Base-by-base conservation (phyloP, 768 basidiomycete species). In the button mushroom (Agaricus bisporus) region DNA sequence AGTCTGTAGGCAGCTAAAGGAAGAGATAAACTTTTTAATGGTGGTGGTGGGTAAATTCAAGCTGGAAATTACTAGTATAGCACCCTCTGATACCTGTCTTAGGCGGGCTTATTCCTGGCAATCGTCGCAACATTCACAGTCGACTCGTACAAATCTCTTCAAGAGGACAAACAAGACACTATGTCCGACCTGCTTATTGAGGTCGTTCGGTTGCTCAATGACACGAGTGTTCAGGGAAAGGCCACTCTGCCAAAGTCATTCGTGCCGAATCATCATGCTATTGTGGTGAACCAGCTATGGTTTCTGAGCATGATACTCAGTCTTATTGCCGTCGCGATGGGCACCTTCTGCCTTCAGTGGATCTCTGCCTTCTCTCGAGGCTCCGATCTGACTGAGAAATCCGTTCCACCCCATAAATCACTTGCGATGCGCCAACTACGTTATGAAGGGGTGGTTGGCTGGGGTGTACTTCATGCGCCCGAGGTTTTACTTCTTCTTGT, bases 271-370 rank as follows among this genome's bases (percentile, higher is more conserved):
- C 29, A 50, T 12, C 49, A 42, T 9, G n/a, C 18, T 15, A 32
- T 50, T 37, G 39, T 42, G 7, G 49, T 53, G 8, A 53, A 53
- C 43, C 45, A 45, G n/a, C 17, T 53, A 9, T 53, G 51, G 51
- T 53, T 53, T 12, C 36, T 53, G 12, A 53, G 51, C 43, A 45
- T 53, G 43, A 45, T 35, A n/a, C 22, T 53, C 15, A 53, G 51
- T 29, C 51, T 53, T 9, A 18, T 28, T 25, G 51, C 45, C 5
- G 45, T 45, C 35, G 43, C 36, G 26, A 20, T 53, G 5, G 51
- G 51, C 3, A 53, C 45, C 11, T 37, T 53, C 25, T 53, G 51
- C 25, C 36, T 53, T 9, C 51, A 53, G 17, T 53, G 51, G 51
- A 35, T 53, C 3, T 28, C 43, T 2, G 43, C 43, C 14, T 53